Evolutionary conservation across 176 grass and related monocot genomes (phyloP).

Genomic region (Triticum timopheevii): DNA sequence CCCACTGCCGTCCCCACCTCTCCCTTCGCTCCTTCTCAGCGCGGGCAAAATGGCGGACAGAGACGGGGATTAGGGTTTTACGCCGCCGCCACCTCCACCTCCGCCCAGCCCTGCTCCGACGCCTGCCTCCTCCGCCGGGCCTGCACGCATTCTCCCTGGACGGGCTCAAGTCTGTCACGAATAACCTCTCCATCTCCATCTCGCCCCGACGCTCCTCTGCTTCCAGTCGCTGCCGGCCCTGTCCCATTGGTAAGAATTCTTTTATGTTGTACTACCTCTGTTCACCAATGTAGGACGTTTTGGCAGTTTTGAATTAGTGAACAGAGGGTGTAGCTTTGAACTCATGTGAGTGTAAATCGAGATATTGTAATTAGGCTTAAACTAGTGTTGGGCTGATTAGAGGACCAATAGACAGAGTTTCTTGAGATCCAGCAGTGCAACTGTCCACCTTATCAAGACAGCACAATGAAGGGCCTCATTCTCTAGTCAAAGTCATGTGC

Average conservation of each 20-base stretch:
- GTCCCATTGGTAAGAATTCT: neutral
- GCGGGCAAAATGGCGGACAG: neutral
- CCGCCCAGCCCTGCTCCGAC: neutral
- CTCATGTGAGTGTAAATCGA: neutral
- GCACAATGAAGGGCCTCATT: neutral
- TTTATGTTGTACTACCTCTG: neutral
- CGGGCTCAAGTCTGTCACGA: neutral
- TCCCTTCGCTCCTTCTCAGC: neutral
- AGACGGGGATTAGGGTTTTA: neutral
- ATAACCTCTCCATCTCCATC: neutral
- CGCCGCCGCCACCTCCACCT: neutral
- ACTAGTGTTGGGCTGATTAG: neutral
- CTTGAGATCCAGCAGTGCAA: neutral
- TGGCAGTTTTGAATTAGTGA: no score
- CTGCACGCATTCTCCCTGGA: neutral
- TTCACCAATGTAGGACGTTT: no score
- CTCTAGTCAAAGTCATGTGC: neutral
- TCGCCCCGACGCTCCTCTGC: neutral
- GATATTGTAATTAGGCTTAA: neutral
- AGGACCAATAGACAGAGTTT: neutral
- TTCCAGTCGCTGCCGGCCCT: neutral
- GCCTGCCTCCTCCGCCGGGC: neutral
- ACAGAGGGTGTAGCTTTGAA: slow-evolving; percentile 3
- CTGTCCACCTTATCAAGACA: neutral
- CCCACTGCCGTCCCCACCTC: neutral